Evolutionary conservation across 2,329 filamentous ascomycete species (phyloP), one percentile per base, ranked within the genome.

Genomic region (Chaetomiaceae sp.): DNA sequence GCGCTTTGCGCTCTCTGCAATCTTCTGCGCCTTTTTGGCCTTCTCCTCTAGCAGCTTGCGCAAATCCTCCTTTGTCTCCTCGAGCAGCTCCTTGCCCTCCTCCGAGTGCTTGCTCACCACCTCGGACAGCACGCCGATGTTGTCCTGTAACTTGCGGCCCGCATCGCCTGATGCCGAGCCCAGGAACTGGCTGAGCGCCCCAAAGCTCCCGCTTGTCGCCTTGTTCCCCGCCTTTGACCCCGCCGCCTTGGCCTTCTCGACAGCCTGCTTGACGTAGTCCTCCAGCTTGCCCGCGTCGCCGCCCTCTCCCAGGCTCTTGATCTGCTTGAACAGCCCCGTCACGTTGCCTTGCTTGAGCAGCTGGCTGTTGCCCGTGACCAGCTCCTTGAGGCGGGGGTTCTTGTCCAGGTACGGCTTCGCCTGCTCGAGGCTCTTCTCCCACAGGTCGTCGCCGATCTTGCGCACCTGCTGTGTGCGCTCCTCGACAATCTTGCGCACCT

Each of bases 351-450:
- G 70, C 71, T 86, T 88, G 43, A 91, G 68, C 0, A 75, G 68
- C 50, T 86, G 82, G 41, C 77, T 74, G 66, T 91, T 90, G 62
- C 86, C 73, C 71, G 88, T 84, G 1, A 90, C 64, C 0, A 89
- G 66, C 67, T 88, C 74, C 73, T 88, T 89, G 52, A 87, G 70
- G 69, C 87, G 73, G n/a, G 86, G 85, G 67, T 81, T 87, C 75
- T 89, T 89, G 59, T 89, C 85, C 1, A 90, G 75, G 53, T 82
- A 79, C 0, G 86, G 85, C 72, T 86, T 82, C 31, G 81, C 82
- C 67, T 87, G 74, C 68, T 89, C 82, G 41, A 87, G 63, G 0
- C 80, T 84, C 71, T 87, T 85, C 57, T 82, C 73, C 83, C 83
- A 90, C 0, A 82, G 81, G 66, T 89, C 76, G 35, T 89, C 84